phyloP scores from a whole-genome alignment of 2,329 filamentous ascomycete species.

The Penicillium sp. region DNA sequence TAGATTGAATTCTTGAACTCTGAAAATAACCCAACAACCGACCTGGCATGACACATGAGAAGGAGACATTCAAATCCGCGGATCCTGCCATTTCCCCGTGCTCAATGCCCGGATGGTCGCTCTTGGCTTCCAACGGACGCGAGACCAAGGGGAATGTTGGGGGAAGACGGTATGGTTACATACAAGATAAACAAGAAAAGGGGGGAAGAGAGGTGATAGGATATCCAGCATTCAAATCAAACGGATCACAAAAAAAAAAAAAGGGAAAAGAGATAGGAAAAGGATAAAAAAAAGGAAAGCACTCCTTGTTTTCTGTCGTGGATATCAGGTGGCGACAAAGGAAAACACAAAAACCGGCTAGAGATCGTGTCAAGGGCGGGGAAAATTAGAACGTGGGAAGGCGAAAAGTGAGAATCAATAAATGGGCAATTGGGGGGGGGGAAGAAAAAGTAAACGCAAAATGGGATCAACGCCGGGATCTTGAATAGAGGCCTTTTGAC shows the following conservation, averaged over 20 bases:
- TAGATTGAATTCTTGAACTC: conserved; percentile 27
- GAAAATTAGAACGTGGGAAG: conserved; percentile 30
- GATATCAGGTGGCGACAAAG: conserved; percentile 27
- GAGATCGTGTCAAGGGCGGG: conserved; percentile 33
- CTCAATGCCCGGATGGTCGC: conserved; percentile 26
- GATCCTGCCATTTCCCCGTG: conserved; percentile 32
- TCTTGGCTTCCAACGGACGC: conserved; percentile 28
- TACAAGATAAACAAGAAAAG: conserved; percentile 30
- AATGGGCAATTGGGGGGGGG: conserved; percentile 12
- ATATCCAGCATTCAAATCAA: conserved; percentile 41
- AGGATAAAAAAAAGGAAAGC: conserved; percentile 27
- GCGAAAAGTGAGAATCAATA: conserved; percentile 24
- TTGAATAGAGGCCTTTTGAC: conserved; percentile 26
- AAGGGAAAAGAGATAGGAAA: conserved; percentile 30
- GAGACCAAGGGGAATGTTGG: conserved; percentile 30
- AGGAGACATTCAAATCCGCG: conserved; percentile 34
- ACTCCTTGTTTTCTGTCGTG: conserved; percentile 24
- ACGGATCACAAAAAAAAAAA: conserved; percentile 24
- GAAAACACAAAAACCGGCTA: conserved; percentile 24
- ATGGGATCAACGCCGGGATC: conserved; percentile 26
- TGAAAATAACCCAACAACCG: conserved; percentile 35
- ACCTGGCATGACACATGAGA: conserved; percentile 40
- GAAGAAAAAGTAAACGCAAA: conserved; percentile 19
- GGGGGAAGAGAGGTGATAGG: conserved; percentile 35
- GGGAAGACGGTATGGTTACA: conserved; percentile 34